Evolutionary conservation across 371 early-diverging fungal genomes (phyloP).

Genomic region (Actinomortierella ambigua): DNA sequence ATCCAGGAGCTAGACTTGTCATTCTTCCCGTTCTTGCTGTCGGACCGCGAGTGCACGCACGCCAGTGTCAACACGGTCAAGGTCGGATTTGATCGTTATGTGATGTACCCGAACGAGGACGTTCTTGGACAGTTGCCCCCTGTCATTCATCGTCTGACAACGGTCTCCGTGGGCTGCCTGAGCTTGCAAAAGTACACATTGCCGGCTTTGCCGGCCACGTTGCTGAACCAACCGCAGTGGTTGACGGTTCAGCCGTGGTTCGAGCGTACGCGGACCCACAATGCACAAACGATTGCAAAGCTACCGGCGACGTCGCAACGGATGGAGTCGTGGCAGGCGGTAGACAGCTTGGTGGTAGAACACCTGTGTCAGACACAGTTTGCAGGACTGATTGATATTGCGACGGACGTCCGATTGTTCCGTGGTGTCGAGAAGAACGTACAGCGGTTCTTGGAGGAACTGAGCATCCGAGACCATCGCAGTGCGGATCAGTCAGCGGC

Average conservation of each 20-base stretch:
- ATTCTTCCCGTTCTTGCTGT: constrained; percentile 40
- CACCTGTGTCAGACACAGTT: constrained; percentile 42
- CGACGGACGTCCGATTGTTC: constrained; percentile 41
- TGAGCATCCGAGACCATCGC: constrained; percentile 24
- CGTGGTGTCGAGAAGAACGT: constrained; percentile 43
- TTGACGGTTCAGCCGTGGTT: constrained; percentile 43
- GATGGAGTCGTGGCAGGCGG: constrained; percentile 44
- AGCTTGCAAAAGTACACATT: constrained; percentile 40
- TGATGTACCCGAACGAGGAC: constrained; percentile 13
- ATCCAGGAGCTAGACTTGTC: constrained; percentile 29
- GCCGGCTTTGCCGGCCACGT: constrained; percentile 18
- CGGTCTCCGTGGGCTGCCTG: constrained; percentile 13
- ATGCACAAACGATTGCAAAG: constrained; percentile 36
- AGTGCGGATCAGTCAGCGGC: neutral
- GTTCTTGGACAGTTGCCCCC: constrained; percentile 1
- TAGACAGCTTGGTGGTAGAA: constrained; percentile 27
- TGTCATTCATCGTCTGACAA: constrained; percentile 27
- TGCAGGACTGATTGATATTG: constrained; percentile 40
- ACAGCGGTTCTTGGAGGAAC: constrained; percentile 37
- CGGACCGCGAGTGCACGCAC: constrained; percentile 45
- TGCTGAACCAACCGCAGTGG: constrained; percentile 9
- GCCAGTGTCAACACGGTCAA: constrained; percentile 36
- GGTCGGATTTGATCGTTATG: constrained; percentile 21
- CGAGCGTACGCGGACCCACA: constrained; percentile 33
- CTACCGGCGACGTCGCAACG: constrained; percentile 32